A percentile compares a stretch with the other conserved stretches of the same genome.
Evolutionary conservation across 2,329 filamentous ascomycete species (phyloP).

Genomic region (Stachybotrys elegans): DNA sequence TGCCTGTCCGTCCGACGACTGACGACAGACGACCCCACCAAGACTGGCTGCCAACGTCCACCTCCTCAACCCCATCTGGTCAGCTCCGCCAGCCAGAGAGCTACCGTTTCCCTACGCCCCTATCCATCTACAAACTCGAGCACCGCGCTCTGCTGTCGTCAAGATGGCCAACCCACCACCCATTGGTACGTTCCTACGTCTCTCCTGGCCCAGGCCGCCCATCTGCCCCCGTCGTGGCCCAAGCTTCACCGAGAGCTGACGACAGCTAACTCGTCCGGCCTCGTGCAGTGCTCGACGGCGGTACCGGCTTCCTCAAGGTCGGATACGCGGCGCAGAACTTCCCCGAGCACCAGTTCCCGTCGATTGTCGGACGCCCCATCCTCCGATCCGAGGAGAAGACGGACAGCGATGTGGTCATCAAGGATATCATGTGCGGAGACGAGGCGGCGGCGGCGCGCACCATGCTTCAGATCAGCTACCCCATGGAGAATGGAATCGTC

Average conservation of each 20-base stretch:
- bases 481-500: conserved; percentile 99
- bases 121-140: no score
- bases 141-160: conserved; percentile 11
- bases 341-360: conserved; percentile 96
- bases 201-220: conserved; percentile 5
- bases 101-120: no score
- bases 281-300: conserved; percentile 96
- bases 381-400: conserved; percentile 87
- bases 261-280: no score
- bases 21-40: conserved; percentile 26
- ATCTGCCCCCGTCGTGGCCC: conserved; percentile 7
- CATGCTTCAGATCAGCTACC: conserved; percentile 98
- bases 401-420: conserved; percentile 61
- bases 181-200: conserved; percentile 41
- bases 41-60: conserved; percentile 9
- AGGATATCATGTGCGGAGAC: conserved; percentile 99
- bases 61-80: conserved; percentile 21
- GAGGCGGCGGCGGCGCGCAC: conserved; percentile 92
- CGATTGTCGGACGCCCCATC: conserved; percentile 96
- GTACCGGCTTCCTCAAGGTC: conserved; percentile 99
- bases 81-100: conserved; percentile 8
- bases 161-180: conserved; percentile 48
- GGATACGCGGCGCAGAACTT: conserved; percentile 99
- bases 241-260: conserved; percentile 15
- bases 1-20: conserved; percentile 27